Evolutionary conservation across 2,329 filamentous ascomycete species (phyloP).

Genomic region (Cyphellophora europaea): DNA sequence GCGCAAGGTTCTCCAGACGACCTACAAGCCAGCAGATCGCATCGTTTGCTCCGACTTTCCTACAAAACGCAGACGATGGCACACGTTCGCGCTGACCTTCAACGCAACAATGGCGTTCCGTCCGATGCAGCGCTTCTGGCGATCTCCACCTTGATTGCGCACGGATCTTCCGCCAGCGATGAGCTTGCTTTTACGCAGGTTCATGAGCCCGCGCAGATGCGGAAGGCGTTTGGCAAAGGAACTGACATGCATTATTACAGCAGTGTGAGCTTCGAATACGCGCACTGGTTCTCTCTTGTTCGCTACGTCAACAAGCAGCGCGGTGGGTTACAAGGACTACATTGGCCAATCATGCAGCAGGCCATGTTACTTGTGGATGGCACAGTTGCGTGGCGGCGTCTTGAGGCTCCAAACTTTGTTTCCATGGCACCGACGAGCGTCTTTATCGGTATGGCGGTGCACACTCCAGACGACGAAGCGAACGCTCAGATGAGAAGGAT

Average conservation of each 20-base stretch:
- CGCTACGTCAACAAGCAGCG: neutral
- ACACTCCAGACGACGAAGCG: neutral
- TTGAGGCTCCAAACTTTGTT: neutral
- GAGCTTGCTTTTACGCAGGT: neutral
- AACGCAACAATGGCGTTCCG: neutral
- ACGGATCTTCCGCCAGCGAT: neutral
- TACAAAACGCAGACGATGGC: neutral
- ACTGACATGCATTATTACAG: constrained; percentile 1
- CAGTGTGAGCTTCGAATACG: neutral
- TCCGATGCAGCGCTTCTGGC: neutral
- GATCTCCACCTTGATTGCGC: neutral
- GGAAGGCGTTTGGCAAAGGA: neutral
- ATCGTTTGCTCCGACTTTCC: too few species aligned
- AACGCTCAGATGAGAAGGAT: neutral
- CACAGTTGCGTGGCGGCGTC: neutral
- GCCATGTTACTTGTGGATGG: neutral
- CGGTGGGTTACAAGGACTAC: neutral
- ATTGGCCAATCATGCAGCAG: neutral
- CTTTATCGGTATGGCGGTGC: neutral
- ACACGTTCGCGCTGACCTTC: neutral
- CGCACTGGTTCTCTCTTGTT: neutral
- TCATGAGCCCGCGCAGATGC: neutral
- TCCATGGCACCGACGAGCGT: neutral
- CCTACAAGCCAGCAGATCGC: too few species aligned
- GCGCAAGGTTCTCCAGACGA: neutral